phyloP scores from a whole-genome alignment of 108 stramenopile genomes.

The Nitzschia sp. region DNA sequence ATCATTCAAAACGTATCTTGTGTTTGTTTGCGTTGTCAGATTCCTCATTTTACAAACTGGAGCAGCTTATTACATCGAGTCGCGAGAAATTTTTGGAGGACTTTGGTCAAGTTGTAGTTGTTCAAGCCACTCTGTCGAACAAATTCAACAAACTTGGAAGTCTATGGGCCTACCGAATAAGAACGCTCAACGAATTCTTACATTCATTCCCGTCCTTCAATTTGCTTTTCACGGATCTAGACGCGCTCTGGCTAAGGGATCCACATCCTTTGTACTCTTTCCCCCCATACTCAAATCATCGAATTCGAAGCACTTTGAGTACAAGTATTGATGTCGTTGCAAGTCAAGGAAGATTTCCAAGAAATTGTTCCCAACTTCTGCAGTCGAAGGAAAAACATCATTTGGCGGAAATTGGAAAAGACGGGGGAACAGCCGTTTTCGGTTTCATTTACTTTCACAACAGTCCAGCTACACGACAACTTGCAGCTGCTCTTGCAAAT shows the following conservation, averaged over 20 bases:
- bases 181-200: slow-evolving; percentile 1
- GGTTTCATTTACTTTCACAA: slow-evolving; percentile 13
- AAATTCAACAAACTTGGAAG: not conserved
- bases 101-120: slow-evolving; percentile 1
- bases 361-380: not conserved
- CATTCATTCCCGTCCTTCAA: not conserved
- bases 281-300: not conserved
- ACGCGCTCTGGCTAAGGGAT: not conserved
- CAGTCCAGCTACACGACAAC: slow-evolving; percentile 1
- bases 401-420: not conserved
- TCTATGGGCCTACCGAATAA: slow-evolving; percentile 2
- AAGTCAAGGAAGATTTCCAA: slow-evolving; percentile 5
- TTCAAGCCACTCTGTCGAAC: not conserved
- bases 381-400: not conserved
- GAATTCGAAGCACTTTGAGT: not conserved
- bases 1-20: not conserved
- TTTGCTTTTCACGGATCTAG: not conserved
- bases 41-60: not conserved
- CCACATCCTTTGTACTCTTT: not conserved
- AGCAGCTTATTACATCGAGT: not conserved
- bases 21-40: slow-evolving; percentile 3
- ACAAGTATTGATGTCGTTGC: not conserved
- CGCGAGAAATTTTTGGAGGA: not conserved
- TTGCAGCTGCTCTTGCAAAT: not conserved
- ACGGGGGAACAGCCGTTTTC: slow-evolving; percentile 3